phyloP scores from a whole-genome alignment of 78 protist species.

The Mantamonas sphyraenae region DNA sequence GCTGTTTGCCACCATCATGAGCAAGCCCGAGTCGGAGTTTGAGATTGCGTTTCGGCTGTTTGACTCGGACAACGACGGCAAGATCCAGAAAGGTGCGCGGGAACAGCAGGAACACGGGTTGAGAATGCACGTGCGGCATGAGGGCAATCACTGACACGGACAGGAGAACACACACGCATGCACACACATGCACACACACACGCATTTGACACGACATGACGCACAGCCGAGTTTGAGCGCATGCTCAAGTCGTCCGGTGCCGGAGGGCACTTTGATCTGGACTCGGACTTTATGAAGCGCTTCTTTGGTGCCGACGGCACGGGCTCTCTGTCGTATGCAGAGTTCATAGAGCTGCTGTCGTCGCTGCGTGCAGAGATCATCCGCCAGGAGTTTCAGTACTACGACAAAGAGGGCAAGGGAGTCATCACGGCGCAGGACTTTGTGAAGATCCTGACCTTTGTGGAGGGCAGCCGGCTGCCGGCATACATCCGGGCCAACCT shows the following conservation, averaged over 20 bases:
- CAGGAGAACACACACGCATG: not conserved
- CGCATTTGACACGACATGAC: not conserved
- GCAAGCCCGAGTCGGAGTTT: not conserved
- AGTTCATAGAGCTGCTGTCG: slow-evolving; percentile 5
- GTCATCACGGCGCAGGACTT: slow-evolving; percentile 17
- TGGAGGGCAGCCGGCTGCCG: not conserved
- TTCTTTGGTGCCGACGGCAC: slow-evolving; percentile 15
- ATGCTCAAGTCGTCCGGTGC: not conserved
- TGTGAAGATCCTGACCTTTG: slow-evolving; percentile 2
- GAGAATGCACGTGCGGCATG: not conserved
- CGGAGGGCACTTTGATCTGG: slow-evolving; percentile 7
- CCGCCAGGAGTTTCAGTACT: slow-evolving; percentile 13
- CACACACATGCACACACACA: too few species aligned
- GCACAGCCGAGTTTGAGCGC: slow-evolving; percentile 9
- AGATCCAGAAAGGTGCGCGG: not conserved
- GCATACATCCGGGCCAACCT: not conserved
- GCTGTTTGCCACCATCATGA: not conserved
- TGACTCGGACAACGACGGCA: slow-evolving; percentile 15
- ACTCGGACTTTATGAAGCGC: slow-evolving; percentile 24
- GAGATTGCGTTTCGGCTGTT: slow-evolving; percentile 44
- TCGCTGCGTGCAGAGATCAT: not conserved
- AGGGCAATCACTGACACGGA: not conserved
- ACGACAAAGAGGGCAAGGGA: slow-evolving; percentile 14
- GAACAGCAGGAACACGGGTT: too few species aligned
- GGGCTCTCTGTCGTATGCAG: not conserved